A percentile compares a stretch with the other conserved stretches of the same genome.
These are phyloP conservation scores for Mycena capillaripes DNA, from an alignment of 768 basidiomycete genomes.

Conservation along the genomic window DNA sequence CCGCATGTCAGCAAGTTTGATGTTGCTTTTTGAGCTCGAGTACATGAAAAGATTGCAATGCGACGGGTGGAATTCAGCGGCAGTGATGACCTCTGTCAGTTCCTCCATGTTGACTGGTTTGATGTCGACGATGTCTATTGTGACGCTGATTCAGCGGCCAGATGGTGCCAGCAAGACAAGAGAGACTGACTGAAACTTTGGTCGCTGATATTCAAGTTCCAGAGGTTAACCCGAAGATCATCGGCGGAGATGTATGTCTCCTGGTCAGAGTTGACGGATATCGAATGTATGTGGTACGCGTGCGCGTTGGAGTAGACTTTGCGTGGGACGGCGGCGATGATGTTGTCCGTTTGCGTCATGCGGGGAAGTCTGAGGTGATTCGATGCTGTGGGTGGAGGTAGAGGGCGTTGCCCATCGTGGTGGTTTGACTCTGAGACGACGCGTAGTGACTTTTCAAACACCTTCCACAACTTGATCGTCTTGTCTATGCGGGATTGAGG, in stretches of 20 bases:
- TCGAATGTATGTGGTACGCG: conserved; percentile 99
- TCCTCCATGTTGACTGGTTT: conserved; percentile 99
- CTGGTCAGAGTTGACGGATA: conserved; percentile 98
- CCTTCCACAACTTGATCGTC: conserved; percentile 99
- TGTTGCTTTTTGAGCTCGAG: conserved; percentile 99
- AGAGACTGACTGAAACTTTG: conserved; percentile 94
- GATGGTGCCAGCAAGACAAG: conserved; percentile 7
- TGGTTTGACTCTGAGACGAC: conserved; percentile 98
- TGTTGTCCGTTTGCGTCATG: conserved; percentile 95
- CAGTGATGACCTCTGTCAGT: conserved; percentile 99
- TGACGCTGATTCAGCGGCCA: conserved; percentile 5
- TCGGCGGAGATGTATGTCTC: conserved; percentile 99
- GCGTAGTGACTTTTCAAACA: conserved; percentile 97
- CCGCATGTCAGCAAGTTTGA: conserved; percentile 99
- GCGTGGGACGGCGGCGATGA: conserved; percentile 97
- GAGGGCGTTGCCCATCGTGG: conserved; percentile 79
- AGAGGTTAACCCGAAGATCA: conserved; percentile 96
- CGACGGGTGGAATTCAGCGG: conserved; percentile 97
- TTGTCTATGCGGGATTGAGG: conserved; percentile 76
- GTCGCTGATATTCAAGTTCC: conserved; percentile 98
- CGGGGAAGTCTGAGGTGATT: conserved; percentile 88
- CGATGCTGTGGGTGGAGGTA: conserved; percentile 70
- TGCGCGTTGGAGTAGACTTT: conserved; percentile 99
- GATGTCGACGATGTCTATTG: conserved; percentile 97
- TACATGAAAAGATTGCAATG: conserved; percentile 99